Evolutionary conservation across 257 asterid species (phyloP), one percentile per base, ranked within the genome.

Genomic region (Thymus quinquecostatus): DNA sequence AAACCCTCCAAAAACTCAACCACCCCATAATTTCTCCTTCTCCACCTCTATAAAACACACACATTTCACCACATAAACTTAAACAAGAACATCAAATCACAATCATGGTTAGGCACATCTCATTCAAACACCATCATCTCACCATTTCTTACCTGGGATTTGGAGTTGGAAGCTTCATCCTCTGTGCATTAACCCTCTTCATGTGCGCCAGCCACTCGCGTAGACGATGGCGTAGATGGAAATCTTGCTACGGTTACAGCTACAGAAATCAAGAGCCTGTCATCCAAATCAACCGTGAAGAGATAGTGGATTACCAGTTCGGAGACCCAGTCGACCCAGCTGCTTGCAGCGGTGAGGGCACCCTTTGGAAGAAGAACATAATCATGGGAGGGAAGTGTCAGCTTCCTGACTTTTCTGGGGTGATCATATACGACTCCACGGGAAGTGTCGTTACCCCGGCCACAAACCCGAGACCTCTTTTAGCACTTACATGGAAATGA

Each of bases 301-400:
- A 75, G 67, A 70, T 82, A n/a, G 62, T 75, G 13, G 82, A 77
- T 21, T 77, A 73, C 80, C 76, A 81, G 27, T 73, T 63, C 27
- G 91, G 74, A 28, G 91, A 85, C 14, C 5, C 3, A 44, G 75
- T 32, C 45, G 95, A 89, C 71, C 85, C 72, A 4, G 79, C 62
- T 64, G 72, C 80, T 28, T 71, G 56, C 30, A 87, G 87, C 8
- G 82, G 84, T 0, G 96, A 89, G 1, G 73, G 79, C 70, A 66
- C 92, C 2, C 75, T 91, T 2, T 91, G 97, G 96, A 83, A 83
- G 83, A 89, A 87, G 83, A 87, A 85, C 68, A 86, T 89, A 59
- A 82, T 89, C 45, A 89, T 89, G 96, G 96, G 97, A 69, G 95
- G 95, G 3, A 89, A 89, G 65, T 89, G 95, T 50, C 89, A 89